These are phyloP conservation scores for Calonectria henricotiae DNA, from an alignment of 2,329 filamentous ascomycete genomes.

Conservation along the genomic window DNA sequence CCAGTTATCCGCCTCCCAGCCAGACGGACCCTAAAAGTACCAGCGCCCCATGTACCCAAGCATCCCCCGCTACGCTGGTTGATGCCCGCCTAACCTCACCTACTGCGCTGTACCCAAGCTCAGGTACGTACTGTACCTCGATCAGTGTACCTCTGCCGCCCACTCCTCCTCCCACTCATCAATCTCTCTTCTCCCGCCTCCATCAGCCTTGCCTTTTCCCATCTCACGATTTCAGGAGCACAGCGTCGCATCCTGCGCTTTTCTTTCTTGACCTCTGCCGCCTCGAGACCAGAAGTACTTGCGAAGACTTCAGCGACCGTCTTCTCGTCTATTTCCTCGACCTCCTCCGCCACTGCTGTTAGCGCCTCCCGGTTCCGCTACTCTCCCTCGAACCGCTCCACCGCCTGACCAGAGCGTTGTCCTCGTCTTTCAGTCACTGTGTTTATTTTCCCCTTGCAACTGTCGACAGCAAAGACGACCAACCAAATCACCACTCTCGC, in stretches of 20 bases:
- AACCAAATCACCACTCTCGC: slow-evolving; percentile 29
- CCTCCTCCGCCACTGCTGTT: slow-evolving; percentile 32
- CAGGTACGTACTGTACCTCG: slow-evolving; percentile 33
- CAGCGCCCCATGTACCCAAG: slow-evolving; percentile 15
- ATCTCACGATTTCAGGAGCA: slow-evolving; percentile 30
- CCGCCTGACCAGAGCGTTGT: slow-evolving; percentile 48
- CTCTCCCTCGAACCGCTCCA: slow-evolving; percentile 51
- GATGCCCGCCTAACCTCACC: slow-evolving; percentile 26
- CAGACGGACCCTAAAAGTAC: slow-evolving; percentile 27
- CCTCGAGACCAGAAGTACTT: not conserved
- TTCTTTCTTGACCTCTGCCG: slow-evolving; percentile 22
- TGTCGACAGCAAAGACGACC: slow-evolving; percentile 32
- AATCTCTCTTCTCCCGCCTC: slow-evolving; percentile 38
- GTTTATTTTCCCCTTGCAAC: slow-evolving; percentile 44
- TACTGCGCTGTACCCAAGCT: slow-evolving; percentile 28
- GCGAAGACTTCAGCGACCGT: slow-evolving; percentile 2
- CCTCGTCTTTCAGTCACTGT: slow-evolving; percentile 37
- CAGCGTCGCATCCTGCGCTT: slow-evolving; percentile 28
- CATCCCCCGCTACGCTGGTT: slow-evolving; percentile 24
- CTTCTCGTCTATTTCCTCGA: slow-evolving; percentile 19
- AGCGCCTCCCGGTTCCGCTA: slow-evolving; percentile 47
- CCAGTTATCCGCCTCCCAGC: slow-evolving; percentile 10
- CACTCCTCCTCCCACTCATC: slow-evolving; percentile 34
- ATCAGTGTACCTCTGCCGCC: slow-evolving; percentile 26
- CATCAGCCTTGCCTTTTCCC: slow-evolving; percentile 37